Conservation (phyloP, 495 filamentous ascomycete species). For the Xylaria venustula region DNA sequence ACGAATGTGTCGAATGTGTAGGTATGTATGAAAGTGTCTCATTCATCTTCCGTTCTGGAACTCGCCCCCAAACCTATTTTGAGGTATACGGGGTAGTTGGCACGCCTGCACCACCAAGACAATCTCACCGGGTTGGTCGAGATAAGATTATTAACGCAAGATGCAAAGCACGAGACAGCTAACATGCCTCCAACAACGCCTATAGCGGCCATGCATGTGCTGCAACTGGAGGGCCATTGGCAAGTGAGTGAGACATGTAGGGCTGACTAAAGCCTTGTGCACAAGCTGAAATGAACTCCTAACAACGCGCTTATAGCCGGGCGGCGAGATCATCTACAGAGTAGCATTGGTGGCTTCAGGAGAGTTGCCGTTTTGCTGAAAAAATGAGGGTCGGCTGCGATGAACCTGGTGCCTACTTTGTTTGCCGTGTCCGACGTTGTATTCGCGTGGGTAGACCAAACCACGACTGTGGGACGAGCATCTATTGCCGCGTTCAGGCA, state of each 20-base stretch:
- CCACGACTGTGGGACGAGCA: neutral
- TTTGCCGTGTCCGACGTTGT: constrained; percentile 3
- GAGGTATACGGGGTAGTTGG: neutral
- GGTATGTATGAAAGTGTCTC: neutral
- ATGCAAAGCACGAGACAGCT: too few species aligned
- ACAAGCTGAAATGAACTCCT: neutral
- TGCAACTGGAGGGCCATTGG: neutral
- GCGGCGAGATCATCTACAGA: neutral
- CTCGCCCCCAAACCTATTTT: constrained; percentile 13
- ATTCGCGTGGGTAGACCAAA: neutral
- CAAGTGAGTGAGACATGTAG: neutral
- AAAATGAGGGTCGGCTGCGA: neutral
- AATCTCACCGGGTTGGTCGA: neutral
- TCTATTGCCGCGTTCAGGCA: neutral
- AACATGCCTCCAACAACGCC: too few species aligned
- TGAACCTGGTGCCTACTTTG: neutral
- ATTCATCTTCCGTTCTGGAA: constrained; percentile 2
- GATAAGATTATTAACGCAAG: too few species aligned
- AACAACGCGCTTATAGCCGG: neutral
- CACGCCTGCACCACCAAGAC: neutral
- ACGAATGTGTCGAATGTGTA: too few species aligned
- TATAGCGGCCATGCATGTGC: too few species aligned
- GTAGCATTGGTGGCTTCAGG: neutral
- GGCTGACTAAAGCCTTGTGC: neutral
- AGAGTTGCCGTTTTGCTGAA: neutral